Evolutionary conservation across 306 rosid species (phyloP).

Genomic region (Fragaria nilgerrensis): DNA sequence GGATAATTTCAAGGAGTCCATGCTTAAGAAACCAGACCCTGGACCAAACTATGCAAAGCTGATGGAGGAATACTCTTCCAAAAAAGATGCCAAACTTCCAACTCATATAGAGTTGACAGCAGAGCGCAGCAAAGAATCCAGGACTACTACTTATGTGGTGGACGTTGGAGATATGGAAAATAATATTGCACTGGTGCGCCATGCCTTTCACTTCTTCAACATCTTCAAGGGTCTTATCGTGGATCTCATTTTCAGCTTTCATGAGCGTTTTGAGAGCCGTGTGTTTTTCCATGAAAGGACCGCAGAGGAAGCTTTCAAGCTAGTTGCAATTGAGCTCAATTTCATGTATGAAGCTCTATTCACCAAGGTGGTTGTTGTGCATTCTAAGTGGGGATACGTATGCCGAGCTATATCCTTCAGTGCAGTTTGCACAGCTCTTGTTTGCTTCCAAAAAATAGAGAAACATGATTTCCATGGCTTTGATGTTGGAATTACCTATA

Average conservation of each 20-base stretch:
- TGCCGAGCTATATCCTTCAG: constrained; percentile 23
- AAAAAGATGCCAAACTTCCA: constrained; percentile 29
- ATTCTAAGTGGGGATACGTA: neutral
- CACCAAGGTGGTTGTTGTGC: constrained; percentile 37
- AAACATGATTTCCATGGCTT: constrained; percentile 17
- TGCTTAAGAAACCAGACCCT: constrained; percentile 33
- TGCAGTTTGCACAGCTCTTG: constrained; percentile 23
- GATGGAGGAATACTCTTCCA: constrained; percentile 34
- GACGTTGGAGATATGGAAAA: neutral
- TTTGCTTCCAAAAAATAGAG: constrained; percentile 10
- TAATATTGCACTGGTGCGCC: constrained; percentile 9
- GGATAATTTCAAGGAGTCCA: constrained; percentile 25
- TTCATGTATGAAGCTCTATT: constrained; percentile 44
- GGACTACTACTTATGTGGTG: neutral
- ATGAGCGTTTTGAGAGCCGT: constrained; percentile 32
- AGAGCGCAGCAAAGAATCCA: constrained; percentile 21
- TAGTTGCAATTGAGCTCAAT: constrained; percentile 44
- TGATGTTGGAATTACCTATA: constrained; percentile 37
- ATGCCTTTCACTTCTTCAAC: constrained; percentile 30
- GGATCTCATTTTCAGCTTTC: constrained; percentile 39
- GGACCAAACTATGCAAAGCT: constrained; percentile 46
- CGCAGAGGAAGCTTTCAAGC: constrained; percentile 18
- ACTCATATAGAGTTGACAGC: constrained; percentile 13
- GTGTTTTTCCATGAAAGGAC: neutral
- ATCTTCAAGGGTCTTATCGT: constrained; percentile 41